Evolutionary conservation across 371 early-diverging fungal species (phyloP), one percentile per base, ranked within the genome.

Genomic region (Mycotypha africana): DNA sequence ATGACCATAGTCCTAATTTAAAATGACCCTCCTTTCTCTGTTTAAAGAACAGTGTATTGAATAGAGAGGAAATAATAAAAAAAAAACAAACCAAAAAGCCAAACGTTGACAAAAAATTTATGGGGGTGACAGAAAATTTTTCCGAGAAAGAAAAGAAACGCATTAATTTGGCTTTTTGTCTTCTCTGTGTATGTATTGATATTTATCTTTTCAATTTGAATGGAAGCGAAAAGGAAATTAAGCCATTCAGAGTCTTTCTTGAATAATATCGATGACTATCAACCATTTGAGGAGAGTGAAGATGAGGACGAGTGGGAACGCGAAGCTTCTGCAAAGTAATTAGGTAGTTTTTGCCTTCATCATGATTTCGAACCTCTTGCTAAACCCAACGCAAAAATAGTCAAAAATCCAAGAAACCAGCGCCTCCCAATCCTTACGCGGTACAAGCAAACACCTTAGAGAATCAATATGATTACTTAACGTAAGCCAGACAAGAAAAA

Each of bases 271-370:
- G n/a, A n/a, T n/a, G n/a, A n/a, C n/a, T n/a, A n/a, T n/a, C 11
- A 28, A 8, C 28, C 3, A 16, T 24, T 30, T 16, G 42, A 56
- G 36, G 48, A 41, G 7, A 45, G 41, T 5, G 56, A 55, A 9
- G 49, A 56, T 16, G 56, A 49, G 34, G 58, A 58, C 28, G 49
- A 53, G 17, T 58, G 58, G 58, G 58, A 58, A 31, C 48, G 23
- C 45, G 58, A 58, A 42, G 53, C 36, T 5, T 28, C 35, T 14
- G 10, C 21, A n/a, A 41, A 30, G 42, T 47, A 33, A n/a, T n/a
- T n/a, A n/a, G n/a, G n/a, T n/a, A n/a, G n/a, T n/a, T n/a, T n/a
- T n/a, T n/a, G n/a, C n/a, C n/a, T n/a, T n/a, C n/a, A n/a, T n/a
- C n/a, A n/a, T n/a, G n/a, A n/a, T n/a, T n/a, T n/a, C n/a, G n/a